These are phyloP conservation scores for Starmerella vaccinii DNA, from an alignment of 805 yeast genomes.

Conservation along the genomic window DNA sequence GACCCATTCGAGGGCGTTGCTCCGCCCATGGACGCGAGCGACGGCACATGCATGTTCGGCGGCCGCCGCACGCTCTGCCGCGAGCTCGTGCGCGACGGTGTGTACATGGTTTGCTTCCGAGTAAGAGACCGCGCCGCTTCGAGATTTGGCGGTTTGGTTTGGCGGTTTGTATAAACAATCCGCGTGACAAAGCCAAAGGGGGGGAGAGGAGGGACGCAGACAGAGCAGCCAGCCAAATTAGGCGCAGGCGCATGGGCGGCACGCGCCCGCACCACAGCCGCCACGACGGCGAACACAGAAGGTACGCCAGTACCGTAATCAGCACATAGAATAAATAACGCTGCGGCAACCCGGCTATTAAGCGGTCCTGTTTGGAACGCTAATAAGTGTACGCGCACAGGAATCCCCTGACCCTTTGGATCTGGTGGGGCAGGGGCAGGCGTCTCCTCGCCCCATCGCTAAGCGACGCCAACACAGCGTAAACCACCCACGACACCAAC, in stretches of 20 bases:
- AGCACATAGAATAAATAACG: no score
- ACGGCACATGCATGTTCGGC: constrained; percentile 13
- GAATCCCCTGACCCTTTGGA: background rate
- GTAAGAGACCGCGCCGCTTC: background rate
- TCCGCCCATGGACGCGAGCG: background rate
- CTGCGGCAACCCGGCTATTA: no score
- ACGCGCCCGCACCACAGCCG: no score
- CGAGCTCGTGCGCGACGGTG: constrained; percentile 13
- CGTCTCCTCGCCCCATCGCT: constrained; percentile 5
- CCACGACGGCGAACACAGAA: no score
- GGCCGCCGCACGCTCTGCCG: constrained; percentile 9
- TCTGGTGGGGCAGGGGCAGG: constrained; percentile 1
- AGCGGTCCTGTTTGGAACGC: no score
- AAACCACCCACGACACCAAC: background rate
- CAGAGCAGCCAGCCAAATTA: no score
- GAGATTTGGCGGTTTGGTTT: background rate
- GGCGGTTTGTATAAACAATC: constrained; percentile 3
- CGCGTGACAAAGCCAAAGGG: background rate
- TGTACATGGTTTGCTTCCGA: constrained; percentile 8
- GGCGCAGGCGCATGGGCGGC: no score
- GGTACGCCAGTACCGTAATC: no score
- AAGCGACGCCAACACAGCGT: constrained; percentile 1
- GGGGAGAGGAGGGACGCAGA: no score
- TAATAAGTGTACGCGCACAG: no score
- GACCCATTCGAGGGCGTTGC: background rate